Base-by-base conservation (phyloP, 345 rosid genomes). In the Laguncularia racemosa region DNA sequence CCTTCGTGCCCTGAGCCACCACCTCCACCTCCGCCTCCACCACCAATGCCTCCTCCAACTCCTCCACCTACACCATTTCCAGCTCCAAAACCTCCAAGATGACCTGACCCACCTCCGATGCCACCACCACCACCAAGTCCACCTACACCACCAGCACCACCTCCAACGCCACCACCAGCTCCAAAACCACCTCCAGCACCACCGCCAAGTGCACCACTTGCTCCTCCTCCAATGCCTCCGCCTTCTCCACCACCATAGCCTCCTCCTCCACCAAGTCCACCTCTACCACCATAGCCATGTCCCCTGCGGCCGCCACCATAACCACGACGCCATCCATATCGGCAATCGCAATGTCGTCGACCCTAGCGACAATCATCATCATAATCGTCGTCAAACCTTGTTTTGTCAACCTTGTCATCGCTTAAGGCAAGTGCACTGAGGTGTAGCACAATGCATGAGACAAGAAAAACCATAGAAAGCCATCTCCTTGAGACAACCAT, bases 71-170 rank as follows among this genome's bases (percentile, higher is more conserved):
- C 58, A 1, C 77, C 77, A 14, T 49, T 45, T 8, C 69, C 72
- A 6, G n/a, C n/a, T n/a, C n/a, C n/a, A n/a, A n/a, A n/a, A n/a
- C n/a, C n/a, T n/a, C n/a, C n/a, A n/a, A n/a, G n/a, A n/a, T n/a
- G n/a, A n/a, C n/a, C n/a, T n/a, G n/a, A n/a, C n/a, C n/a, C 86
- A 0, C 61, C 72, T 0, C 83, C 87, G 14, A 65, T 78, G 3
- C 83, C 84, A 3, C 79, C 79, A 0, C 76, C 79, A 44, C 33
- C 68, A 48, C 84, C 80, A 2, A 72, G 66, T 0, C 80, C 84
- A 16, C 84, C 88, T 2, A 81, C 82, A 4, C 71, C 74, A 49
- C 80, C 65, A n/a, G 78, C 44, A 17, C 81, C 59, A 54, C 71
- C 64, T 13, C 73, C 69, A 46, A 70, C 53, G 4, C 75, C 75